phyloP scores from a whole-genome alignment of 805 yeast species.

The Zygoascus flipseniorum region DNA sequence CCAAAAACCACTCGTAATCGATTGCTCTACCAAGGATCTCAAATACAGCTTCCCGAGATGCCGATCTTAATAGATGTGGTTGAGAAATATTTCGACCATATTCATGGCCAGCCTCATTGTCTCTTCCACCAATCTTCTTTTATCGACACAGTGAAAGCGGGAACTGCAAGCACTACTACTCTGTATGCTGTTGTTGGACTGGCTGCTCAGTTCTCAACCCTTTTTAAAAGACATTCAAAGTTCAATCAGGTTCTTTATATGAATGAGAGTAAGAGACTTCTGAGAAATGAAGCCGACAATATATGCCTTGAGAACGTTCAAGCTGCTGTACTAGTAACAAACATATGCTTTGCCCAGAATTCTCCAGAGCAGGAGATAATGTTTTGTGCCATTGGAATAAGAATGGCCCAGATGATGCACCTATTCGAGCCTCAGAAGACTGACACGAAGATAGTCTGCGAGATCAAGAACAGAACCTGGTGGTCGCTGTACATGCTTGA shows the following conservation, averaged over 20 bases:
- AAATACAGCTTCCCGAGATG: conserved; percentile 1
- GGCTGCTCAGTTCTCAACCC: conserved; percentile 5
- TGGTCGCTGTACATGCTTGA: conserved; percentile 7
- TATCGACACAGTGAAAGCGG: conserved; percentile 1
- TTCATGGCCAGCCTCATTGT: conserved; percentile 8
- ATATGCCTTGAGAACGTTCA: conserved; percentile 8
- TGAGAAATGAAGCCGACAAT: conserved; percentile 5
- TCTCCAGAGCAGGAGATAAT: conserved; percentile 1
- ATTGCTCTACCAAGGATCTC: background rate
- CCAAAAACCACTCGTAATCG: background rate
- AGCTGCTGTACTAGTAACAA: conserved; percentile 1
- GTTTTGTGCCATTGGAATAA: conserved; percentile 1
- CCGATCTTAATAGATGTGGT: conserved; percentile 3
- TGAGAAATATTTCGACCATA: conserved; percentile 4
- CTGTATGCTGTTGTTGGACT: conserved; percentile 4
- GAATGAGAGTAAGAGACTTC: background rate
- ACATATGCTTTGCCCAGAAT: conserved; percentile 3
- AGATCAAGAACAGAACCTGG: conserved; percentile 6
- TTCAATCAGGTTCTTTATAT: background rate
- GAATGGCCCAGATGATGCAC: conserved; percentile 6
- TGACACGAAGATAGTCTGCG: background rate
- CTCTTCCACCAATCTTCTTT: conserved; percentile 4
- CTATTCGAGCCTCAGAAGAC: conserved; percentile 1
- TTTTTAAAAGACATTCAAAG: background rate
- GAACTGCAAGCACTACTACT: conserved; percentile 2